These are phyloP conservation scores for Imleria badia DNA, from an alignment of 768 basidiomycete species.

Conservation along the genomic window DNA sequence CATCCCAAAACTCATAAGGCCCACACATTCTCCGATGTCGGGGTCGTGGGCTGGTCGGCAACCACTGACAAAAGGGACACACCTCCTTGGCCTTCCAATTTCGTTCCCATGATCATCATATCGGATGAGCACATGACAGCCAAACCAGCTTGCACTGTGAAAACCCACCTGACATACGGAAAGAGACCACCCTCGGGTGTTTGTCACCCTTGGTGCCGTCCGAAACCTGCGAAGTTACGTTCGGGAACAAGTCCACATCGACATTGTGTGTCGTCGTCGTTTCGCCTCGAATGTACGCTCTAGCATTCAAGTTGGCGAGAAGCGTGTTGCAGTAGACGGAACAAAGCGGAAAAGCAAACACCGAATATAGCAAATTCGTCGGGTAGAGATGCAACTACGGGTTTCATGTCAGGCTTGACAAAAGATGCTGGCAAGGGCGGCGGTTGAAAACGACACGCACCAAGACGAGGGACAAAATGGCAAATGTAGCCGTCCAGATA, in stretches of 20 bases:
- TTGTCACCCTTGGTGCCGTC: no score
- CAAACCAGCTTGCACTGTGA: background rate
- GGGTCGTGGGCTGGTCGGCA: background rate
- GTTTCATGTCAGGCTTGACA: background rate
- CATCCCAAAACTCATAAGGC: background rate
- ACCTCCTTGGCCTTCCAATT: background rate
- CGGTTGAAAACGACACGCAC: constrained; percentile 34
- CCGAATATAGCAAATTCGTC: background rate
- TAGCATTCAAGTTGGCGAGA: constrained; percentile 8
- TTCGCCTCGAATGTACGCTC: constrained; percentile 8
- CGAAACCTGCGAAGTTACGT: no score
- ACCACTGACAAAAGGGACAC: background rate
- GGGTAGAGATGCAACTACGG: background rate
- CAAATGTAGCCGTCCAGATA: constrained; percentile 49
- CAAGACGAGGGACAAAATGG: constrained; percentile 46
- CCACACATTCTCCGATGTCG: background rate
- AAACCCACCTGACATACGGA: background rate
- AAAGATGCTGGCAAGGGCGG: background rate
- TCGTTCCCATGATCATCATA: background rate
- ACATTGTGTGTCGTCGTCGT: background rate
- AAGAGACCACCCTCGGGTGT: background rate
- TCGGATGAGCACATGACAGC: background rate
- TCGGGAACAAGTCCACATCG: background rate
- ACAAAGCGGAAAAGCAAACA: constrained; percentile 8
- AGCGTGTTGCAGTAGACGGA: constrained; percentile 12